Conservation (phyloP, 225 moss, liverwort and hornwort species). For the Anthoceros angustus region DNA sequence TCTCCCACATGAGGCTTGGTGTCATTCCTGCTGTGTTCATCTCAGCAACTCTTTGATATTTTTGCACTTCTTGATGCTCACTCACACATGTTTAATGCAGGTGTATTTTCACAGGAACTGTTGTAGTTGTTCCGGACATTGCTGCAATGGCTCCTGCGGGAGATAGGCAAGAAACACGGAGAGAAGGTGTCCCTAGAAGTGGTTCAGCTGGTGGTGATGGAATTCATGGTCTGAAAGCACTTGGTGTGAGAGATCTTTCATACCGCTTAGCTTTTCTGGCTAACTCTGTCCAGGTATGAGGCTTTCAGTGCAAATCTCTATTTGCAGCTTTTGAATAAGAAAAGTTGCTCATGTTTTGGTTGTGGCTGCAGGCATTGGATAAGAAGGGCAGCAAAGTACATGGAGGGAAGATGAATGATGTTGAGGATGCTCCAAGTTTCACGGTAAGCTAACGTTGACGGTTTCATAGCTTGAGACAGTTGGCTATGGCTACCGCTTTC, state of each 20-base stretch:
- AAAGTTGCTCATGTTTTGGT: neutral
- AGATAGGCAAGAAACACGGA: conserved; percentile 73
- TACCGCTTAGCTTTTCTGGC: conserved; percentile 95
- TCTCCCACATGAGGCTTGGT: neutral
- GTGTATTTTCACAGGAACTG: conserved; percentile 87
- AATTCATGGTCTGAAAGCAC: conserved; percentile 84
- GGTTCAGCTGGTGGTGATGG: conserved; percentile 49
- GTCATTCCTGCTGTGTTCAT: neutral
- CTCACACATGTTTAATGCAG: conserved; percentile 21
- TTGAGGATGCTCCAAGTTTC: neutral
- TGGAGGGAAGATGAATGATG: neutral
- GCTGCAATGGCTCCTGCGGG: conserved; percentile 90
- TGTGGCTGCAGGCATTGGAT: neutral
- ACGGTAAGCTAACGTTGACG: neutral
- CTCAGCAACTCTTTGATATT: neutral
- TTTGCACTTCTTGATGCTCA: neutral
- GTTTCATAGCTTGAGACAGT: neutral
- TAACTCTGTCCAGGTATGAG: conserved; percentile 82
- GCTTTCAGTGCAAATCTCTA: neutral
- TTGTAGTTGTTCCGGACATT: conserved; percentile 91
- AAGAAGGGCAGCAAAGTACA: conserved; percentile 4
- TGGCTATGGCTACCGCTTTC: neutral
- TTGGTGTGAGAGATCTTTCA: conserved; percentile 86
- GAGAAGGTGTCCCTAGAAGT: conserved; percentile 43
- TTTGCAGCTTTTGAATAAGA: neutral